Conservation (phyloP, 208 protist genomes). For the Leptomonas pyrrhocoris region DNA sequence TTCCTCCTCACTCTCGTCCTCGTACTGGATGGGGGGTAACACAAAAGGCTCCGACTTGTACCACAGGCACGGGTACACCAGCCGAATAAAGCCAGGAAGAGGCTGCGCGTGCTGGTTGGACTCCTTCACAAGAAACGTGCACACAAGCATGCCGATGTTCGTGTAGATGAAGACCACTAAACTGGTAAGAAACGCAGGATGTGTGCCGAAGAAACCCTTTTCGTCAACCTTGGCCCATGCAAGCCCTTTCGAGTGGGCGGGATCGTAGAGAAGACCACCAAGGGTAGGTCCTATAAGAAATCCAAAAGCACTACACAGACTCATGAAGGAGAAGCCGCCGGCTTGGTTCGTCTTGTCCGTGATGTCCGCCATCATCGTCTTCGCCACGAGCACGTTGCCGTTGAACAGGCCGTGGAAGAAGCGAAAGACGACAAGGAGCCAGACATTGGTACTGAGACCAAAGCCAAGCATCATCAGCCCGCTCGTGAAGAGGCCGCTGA, state of each 20-base stretch:
- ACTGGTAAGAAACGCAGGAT: constrained; percentile 56
- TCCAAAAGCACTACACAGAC: constrained; percentile 78
- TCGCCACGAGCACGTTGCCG: constrained; percentile 83
- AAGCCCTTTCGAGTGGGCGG: constrained; percentile 28
- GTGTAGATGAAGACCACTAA: constrained; percentile 58
- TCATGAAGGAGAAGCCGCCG: constrained; percentile 96
- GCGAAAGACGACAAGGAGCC: constrained; percentile 46
- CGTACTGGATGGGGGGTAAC: constrained; percentile 8
- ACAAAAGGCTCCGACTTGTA: constrained; percentile 31
- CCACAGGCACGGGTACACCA: constrained; percentile 34
- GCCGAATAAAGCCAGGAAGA: constrained; percentile 35
- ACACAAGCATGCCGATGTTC: constrained; percentile 51
- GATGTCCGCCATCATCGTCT: constrained; percentile 83
- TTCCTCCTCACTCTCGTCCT: neutral
- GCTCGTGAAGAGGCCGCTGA: constrained; percentile 63
- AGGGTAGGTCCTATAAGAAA: constrained; percentile 60
- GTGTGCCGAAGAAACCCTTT: constrained; percentile 42
- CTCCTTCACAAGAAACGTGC: constrained; percentile 62
- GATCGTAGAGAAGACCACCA: constrained; percentile 74
- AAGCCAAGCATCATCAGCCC: constrained; percentile 73
- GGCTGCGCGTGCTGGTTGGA: constrained; percentile 59
- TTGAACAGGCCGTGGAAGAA: constrained; percentile 76
- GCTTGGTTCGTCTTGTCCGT: constrained; percentile 68
- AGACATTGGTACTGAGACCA: constrained; percentile 60
- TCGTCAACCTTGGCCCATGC: constrained; percentile 38